Conservation (phyloP, 495 filamentous ascomycete genomes). For the Talaromyces ruber region DNA sequence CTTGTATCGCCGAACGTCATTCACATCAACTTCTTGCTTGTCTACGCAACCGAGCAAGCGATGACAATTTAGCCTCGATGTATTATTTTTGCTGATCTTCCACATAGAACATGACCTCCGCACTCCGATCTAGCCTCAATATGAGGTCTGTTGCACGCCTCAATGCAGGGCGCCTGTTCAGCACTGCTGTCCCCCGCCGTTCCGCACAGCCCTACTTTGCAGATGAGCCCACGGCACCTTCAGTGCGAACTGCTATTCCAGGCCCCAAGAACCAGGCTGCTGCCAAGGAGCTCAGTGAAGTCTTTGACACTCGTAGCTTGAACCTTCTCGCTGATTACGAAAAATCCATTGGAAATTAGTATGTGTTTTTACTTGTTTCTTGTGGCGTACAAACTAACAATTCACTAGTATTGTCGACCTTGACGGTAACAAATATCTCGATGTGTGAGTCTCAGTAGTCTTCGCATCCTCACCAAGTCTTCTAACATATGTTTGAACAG, state of each 20-base stretch:
- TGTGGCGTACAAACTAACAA: not conserved
- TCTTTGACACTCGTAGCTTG: conserved; percentile 88
- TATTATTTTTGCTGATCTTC: not conserved
- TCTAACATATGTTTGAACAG: conserved; percentile 23
- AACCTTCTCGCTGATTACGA: conserved; percentile 86
- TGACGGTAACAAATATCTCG: conserved; percentile 60
- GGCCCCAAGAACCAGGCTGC: conserved; percentile 69
- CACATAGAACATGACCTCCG: conserved; percentile 27
- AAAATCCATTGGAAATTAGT: conserved; percentile 57
- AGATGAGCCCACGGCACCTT: conserved; percentile 69
- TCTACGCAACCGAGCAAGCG: not conserved
- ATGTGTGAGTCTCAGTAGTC: conserved; percentile 55
- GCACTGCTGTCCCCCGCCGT: conserved; percentile 30
- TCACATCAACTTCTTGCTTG: not conserved
- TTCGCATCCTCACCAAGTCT: conserved; percentile 1
- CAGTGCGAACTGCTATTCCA: conserved; percentile 70
- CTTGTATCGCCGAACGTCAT: not conserved
- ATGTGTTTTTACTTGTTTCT: conserved; percentile 9
- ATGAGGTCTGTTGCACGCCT: conserved; percentile 28
- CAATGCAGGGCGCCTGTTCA: conserved; percentile 28
- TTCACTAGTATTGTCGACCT: conserved; percentile 65
- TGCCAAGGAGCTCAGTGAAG: conserved; percentile 64
- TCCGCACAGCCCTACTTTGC: conserved; percentile 51
- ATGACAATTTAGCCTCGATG: too few relatives aligned
- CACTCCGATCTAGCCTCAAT: conserved; percentile 34